Evolutionary conservation across 768 basidiomycete species (phyloP).

Genomic region (Lactifluus hygrophoroides): DNA sequence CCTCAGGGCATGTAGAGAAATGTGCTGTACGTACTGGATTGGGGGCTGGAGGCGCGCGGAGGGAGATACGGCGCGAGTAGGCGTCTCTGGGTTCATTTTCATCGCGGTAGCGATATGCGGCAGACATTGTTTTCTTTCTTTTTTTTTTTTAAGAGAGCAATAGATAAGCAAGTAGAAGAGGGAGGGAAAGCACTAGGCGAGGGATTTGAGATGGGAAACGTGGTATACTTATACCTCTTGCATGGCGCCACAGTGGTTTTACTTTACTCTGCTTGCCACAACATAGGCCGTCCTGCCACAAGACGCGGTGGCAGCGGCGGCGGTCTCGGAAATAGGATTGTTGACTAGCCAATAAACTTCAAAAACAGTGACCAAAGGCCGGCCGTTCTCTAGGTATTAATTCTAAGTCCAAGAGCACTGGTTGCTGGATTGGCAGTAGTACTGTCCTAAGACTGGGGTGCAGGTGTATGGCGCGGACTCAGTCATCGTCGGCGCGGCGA

Average conservation of each 20-base stretch:
- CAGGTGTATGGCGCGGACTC: too few relatives aligned
- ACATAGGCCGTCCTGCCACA: background rate
- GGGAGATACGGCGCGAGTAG: conserved; percentile 1
- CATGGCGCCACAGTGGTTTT: background rate
- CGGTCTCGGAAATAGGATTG: too few relatives aligned
- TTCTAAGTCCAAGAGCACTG: too few relatives aligned
- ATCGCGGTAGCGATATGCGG: background rate
- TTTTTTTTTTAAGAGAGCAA: too few relatives aligned
- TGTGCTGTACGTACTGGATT: conserved; percentile 1
- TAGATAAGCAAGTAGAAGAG: background rate
- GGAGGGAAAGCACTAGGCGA: background rate
- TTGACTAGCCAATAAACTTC: background rate
- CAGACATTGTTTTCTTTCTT: conserved; percentile 2
- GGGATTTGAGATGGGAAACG: background rate
- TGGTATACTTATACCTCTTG: background rate
- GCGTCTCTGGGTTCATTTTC: background rate
- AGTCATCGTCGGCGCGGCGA: too few relatives aligned
- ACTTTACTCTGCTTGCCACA: background rate
- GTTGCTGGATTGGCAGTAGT: too few relatives aligned
- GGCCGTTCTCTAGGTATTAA: too few relatives aligned
- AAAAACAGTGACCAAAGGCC: too few relatives aligned
- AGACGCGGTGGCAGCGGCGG: background rate
- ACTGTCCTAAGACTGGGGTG: too few relatives aligned
- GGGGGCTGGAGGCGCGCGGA: conserved; percentile 11
- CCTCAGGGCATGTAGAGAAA: background rate